phyloP scores from a whole-genome alignment of 192 early-diverging fungal species.

The Entophlyctis luteolus region DNA sequence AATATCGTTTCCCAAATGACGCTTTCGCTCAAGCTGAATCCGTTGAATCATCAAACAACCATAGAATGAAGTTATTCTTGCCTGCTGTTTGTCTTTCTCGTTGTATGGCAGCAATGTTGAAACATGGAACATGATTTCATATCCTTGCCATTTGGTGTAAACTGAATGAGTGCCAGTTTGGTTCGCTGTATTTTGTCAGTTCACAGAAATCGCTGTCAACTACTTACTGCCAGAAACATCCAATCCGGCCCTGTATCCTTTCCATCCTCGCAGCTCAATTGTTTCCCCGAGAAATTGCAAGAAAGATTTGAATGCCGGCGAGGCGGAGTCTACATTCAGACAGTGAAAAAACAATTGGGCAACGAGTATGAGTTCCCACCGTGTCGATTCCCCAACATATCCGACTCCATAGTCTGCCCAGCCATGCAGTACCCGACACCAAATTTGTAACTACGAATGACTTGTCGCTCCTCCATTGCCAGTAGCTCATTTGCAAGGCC shows the following conservation, averaged over 20 bases:
- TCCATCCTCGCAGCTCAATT: slow-evolving; percentile 69
- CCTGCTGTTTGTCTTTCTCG: slow-evolving; percentile 64
- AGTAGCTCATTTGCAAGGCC: slow-evolving; percentile 63
- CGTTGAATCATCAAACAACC: background rate
- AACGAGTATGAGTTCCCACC: slow-evolving; percentile 21
- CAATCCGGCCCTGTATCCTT: slow-evolving; percentile 71
- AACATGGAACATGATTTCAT: slow-evolving; percentile 75
- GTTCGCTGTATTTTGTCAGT: slow-evolving; percentile 42
- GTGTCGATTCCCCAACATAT: slow-evolving; percentile 69
- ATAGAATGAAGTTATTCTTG: background rate
- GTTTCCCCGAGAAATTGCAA: slow-evolving; percentile 66
- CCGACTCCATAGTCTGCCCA: slow-evolving; percentile 71
- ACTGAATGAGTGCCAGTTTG: slow-evolving; percentile 67
- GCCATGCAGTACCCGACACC: slow-evolving; percentile 67
- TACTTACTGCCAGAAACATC: slow-evolving; percentile 61
- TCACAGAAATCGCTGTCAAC: background rate
- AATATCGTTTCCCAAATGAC: slow-evolving; percentile 73
- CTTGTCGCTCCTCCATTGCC: slow-evolving; percentile 68
- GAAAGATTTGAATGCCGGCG: slow-evolving; percentile 59
- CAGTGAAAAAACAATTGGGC: slow-evolving; percentile 2
- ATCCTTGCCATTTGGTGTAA: slow-evolving; percentile 70
- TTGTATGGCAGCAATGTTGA: slow-evolving; percentile 68
- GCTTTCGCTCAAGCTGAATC: slow-evolving; percentile 59
- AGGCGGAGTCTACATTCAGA: slow-evolving; percentile 31
- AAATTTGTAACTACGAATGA: slow-evolving; percentile 74